Evolutionary conservation across 768 basidiomycete species (phyloP), one percentile per base, ranked within the genome.

Genomic region (Macrolepiota fuliginosa): DNA sequence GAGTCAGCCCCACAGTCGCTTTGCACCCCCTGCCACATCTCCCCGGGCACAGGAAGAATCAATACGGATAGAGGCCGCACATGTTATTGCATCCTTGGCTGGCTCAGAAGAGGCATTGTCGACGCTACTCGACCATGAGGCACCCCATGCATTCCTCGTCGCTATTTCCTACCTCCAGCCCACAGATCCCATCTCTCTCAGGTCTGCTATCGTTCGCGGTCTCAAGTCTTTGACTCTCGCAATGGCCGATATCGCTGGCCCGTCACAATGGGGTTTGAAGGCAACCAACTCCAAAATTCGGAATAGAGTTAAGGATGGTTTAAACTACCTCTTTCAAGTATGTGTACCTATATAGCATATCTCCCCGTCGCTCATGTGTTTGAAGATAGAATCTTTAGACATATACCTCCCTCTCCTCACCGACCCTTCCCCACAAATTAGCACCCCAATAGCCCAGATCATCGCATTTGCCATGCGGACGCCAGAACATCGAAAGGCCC

Each of bases 1-100:
- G 4, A 83, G 86, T 56, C 69, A 71, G 0, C 69, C 73, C 4
- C 73, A 68, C 49, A 19, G 46, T 5, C 56, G 54, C 13, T 54
- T 45, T 24, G 24, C 37, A 13, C 24, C 57, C 5, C 57, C 49
- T 39, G 29, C 35, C 13, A 22, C 39, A 39, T 32, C 9, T 15
- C 35, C 37, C 45, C 29, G 74, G 76, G 39, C 63, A 0, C 74
- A 77, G 39, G 81, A 83, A 12, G 83, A 84, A 7, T 73, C 45
- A 4, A 35, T 89, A 36, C 81, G 88, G 10, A 80, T 86, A 52
- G 90, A 92, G 68, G 88, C 91, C 0, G 88, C 90, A 0, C 88
- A 91, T 65, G 80, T 92, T 39, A 77, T 92, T 15, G 82, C 89
- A 0, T 92, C 91, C 0, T 76, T 93, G 12, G 82, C 90, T 0